Percentiles rank a stretch among this genome's conserved stretches.
phyloP scores from a whole-genome alignment of 345 rosid species.

The Rhizophora apiculata region DNA sequence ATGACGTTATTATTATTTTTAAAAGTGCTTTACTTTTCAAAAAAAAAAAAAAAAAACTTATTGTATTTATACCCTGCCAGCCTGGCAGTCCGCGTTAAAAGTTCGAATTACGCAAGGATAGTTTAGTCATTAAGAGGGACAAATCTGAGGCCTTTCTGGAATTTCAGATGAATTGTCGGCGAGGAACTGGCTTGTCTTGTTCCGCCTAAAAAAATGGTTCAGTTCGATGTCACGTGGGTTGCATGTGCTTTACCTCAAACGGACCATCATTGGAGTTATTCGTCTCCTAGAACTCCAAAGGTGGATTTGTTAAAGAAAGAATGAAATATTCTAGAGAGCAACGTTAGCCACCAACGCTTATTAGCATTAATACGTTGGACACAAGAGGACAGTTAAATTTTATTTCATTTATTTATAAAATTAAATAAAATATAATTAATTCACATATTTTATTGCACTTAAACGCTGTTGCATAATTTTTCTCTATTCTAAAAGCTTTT shows the following conservation, averaged over 20 bases:
- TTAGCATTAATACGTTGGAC: no score
- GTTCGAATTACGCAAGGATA: slow-evolving; percentile 3
- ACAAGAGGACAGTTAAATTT: no score
- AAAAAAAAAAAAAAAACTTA: no score
- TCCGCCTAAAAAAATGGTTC: slow-evolving; percentile 7
- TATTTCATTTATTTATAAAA: no score
- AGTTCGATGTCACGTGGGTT: slow-evolving; percentile 40
- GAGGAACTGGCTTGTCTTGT: slow-evolving; percentile 13
- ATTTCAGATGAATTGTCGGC: slow-evolving; percentile 26
- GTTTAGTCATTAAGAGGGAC: neutral
- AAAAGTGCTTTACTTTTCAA: neutral
- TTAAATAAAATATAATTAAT: no score
- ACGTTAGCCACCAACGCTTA: no score
- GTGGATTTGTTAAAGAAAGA: no score
- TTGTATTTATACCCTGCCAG: neutral
- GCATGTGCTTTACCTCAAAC: slow-evolving; percentile 26
- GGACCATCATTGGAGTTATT: neutral
- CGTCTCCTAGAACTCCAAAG: no score
- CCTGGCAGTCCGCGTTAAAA: neutral
- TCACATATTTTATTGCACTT: no score
- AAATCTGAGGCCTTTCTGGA: slow-evolving; percentile 10
- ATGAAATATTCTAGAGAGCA: no score
- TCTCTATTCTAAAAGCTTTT: no score
- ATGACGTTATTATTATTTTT: slow-evolving; percentile 13
- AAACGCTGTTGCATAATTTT: no score